Evolutionary conservation across 2,329 filamentous ascomycete genomes (phyloP).

Genomic region (Cladorrhinum sp.): DNA sequence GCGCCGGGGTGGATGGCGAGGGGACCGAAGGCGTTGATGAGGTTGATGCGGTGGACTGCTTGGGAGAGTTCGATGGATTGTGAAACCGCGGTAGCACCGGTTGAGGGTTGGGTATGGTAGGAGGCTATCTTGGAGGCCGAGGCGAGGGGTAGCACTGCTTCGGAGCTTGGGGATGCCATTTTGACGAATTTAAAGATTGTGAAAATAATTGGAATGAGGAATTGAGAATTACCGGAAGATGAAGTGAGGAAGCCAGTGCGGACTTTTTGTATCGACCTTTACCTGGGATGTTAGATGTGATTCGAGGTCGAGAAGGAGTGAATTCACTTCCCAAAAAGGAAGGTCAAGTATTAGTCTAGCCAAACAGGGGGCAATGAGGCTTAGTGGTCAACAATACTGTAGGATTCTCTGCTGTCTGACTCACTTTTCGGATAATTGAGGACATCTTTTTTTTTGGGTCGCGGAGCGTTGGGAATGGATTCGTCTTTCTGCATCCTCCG

Average conservation of each 20-base stretch:
- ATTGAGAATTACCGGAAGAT: too few relatives aligned
- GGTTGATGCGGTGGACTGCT: constrained; percentile 23
- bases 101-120: constrained; percentile 13
- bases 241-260: too few relatives aligned
- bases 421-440: background rate
- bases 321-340: background rate
- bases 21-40: constrained; percentile 20
- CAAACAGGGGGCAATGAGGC: too few relatives aligned
- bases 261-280: too few relatives aligned
- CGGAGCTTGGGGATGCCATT: background rate
- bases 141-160: constrained; percentile 10
- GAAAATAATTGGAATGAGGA: too few relatives aligned
- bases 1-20: constrained; percentile 35
- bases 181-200: too few relatives aligned
- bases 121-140: constrained; percentile 16
- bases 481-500: too few relatives aligned
- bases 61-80: constrained; percentile 21
- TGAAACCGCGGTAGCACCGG: background rate
- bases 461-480: too few relatives aligned
- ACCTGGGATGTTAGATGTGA: too few relatives aligned
- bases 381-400: too few relatives aligned
- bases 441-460: background rate
- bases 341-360: background rate
- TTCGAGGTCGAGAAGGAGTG: background rate
- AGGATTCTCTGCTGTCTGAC: too few relatives aligned